Evolutionary conservation across 192 early-diverging fungal genomes (phyloP).

Genomic region (Powellomyces hirtus): DNA sequence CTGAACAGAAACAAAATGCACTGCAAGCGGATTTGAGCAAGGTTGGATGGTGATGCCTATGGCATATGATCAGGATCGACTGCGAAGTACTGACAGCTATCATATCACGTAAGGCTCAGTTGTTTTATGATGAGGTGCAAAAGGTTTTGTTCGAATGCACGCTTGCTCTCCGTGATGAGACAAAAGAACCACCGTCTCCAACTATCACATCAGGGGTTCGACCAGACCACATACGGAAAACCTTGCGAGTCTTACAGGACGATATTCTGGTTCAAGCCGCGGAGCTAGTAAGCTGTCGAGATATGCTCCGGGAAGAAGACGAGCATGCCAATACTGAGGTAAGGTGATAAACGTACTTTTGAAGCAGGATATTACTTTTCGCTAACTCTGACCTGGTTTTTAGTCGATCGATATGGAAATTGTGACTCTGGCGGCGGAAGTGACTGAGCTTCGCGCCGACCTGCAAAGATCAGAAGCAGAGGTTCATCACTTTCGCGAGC

Average conservation of each 20-base stretch:
- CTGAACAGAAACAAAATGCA: background rate
- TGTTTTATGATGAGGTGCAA: constrained; percentile 22
- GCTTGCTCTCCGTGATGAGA: constrained; percentile 3
- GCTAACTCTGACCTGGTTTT: too few relatives aligned
- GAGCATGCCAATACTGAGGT: constrained; percentile 20
- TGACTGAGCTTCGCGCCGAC: constrained; percentile 12
- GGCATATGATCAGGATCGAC: too few relatives aligned
- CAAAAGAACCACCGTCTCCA: constrained; percentile 9
- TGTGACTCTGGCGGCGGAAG: constrained; percentile 15
- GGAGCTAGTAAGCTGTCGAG: constrained; percentile 13
- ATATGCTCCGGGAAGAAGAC: constrained; percentile 1
- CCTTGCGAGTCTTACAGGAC: constrained; percentile 43
- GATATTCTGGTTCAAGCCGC: constrained; percentile 44
- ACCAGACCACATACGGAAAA: constrained; percentile 31
- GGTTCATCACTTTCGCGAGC: background rate
- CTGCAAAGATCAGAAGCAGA: background rate
- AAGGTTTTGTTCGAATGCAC: constrained; percentile 30
- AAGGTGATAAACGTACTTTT: background rate
- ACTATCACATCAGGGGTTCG: background rate
- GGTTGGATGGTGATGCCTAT: too few relatives aligned
- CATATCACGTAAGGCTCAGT: background rate
- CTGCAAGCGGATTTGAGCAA: constrained; percentile 6
- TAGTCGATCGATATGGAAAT: constrained; percentile 33
- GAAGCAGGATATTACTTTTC: background rate
- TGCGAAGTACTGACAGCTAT: too few relatives aligned